Conservation (phyloP, 2,329 filamentous ascomycete genomes). For the Monosporascus sp. region DNA sequence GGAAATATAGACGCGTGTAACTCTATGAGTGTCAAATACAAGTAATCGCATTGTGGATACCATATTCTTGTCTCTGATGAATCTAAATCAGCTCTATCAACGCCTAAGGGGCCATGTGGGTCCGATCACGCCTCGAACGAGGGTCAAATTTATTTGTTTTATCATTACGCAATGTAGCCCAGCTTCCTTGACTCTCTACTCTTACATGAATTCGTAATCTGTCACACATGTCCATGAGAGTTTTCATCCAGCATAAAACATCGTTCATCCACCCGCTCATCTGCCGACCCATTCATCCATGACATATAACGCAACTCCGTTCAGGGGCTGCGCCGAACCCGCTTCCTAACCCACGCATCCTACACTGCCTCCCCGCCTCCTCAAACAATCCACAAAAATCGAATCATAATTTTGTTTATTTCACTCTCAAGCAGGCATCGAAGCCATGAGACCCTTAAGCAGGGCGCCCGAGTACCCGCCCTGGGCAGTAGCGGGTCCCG, state of each 20-base stretch:
- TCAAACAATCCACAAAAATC: neutral
- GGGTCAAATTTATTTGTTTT: neutral
- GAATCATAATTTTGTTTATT: too few relatives aligned
- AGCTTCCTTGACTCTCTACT: neutral
- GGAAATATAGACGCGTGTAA: too few relatives aligned
- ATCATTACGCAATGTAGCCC: neutral
- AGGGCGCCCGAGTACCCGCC: neutral
- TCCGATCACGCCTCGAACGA: too few relatives aligned
- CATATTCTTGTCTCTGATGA: too few relatives aligned
- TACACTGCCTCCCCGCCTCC: neutral
- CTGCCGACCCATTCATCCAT: neutral
- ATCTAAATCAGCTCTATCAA: too few relatives aligned
- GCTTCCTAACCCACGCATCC: neutral
- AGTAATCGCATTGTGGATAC: too few relatives aligned
- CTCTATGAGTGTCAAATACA: too few relatives aligned
- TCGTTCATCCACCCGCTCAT: neutral
- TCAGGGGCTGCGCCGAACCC: too few relatives aligned
- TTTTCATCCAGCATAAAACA: neutral
- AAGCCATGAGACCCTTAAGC: neutral
- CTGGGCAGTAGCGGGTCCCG: slow-evolving; percentile 20
- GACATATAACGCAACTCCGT: too few relatives aligned
- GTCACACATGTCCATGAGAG: neutral
- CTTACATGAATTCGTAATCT: neutral
- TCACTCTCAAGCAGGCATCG: neutral
- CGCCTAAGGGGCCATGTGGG: too few relatives aligned